Conservation (phyloP, 176 grass and related monocot genomes). For the Musa itinerans region DNA sequence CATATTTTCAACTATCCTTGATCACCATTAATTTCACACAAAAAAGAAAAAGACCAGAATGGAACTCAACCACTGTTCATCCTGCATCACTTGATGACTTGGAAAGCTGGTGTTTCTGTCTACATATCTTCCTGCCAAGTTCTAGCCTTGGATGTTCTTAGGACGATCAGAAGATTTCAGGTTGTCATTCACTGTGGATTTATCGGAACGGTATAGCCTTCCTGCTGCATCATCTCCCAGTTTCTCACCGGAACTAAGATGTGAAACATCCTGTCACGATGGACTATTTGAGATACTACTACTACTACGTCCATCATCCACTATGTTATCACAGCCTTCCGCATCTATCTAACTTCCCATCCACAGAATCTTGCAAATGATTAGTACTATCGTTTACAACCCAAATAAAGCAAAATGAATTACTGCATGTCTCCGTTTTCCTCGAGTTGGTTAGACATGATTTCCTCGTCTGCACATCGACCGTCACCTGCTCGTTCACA, state of each 20-base stretch:
- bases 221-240: neutral
- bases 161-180: neutral
- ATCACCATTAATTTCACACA: no score
- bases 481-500: neutral
- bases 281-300: no score
- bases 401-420: neutral
- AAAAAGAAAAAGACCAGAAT: no score
- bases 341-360: neutral
- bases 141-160: neutral
- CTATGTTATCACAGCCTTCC: neutral
- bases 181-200: neutral
- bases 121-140: neutral
- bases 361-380: neutral
- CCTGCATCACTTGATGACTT: no score
- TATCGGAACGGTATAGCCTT: neutral
- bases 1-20: no score
- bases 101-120: no score
- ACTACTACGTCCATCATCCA: no score
- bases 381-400: neutral
- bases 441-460: neutral
- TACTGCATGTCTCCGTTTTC: neutral
- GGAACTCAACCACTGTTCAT: no score
- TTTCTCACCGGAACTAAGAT: neutral
- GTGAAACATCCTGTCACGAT: neutral
- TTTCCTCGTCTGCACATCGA: neutral